Evolutionary conservation across 352 stramenopile genomes (phyloP), one percentile per base, ranked within the genome.

Genomic region (Globisporangium takayamanum): DNA sequence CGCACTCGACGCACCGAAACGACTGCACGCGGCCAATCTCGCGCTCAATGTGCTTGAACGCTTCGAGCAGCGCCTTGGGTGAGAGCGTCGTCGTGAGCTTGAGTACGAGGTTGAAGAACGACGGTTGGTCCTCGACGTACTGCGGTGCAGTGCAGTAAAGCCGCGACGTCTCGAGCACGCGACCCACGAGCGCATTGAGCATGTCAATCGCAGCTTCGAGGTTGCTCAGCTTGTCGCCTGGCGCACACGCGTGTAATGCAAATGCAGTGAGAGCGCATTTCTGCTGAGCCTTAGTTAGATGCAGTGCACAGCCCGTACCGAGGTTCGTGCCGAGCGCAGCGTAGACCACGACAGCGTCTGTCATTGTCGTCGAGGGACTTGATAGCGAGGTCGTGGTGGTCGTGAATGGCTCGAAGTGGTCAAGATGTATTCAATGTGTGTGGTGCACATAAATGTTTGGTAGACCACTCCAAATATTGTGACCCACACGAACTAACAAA

Each of bases 81-180:
- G 70, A 55, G 6, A 98, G 69, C 26, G 67, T 59, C 14, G 94
- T 98, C 59, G 88, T 72, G 18, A 98, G 58, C 54, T 89, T 70
- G 11, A 97, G 73, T 6, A 94, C 94, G 20, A 95, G 83, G 69
- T 99, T 99, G 45, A 98, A 72, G 73, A 98, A 99, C 12, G 67
- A 50, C n/a, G 91, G 88, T 68, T 99, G 96, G 73, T 99, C 87
- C 20, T 87, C 88, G 30, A 98, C 87, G 70, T 98, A 98, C 74
- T 98, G 96, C 20, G 96, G 88, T 30, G 77, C 74, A 11, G 94
- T 98, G 63, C 87, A 78, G 60, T 98, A 96, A 11, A 99, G 76
- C 51, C 87, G 88, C 5, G 95, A 98, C 28, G 92, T 98, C 52
- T 70, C 73, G 33, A 74, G 55, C 56, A 94, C 62, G 16, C 57